Conservation (phyloP, 371 early-diverging fungal genomes). For the Syncephalis plumigaleata region DNA sequence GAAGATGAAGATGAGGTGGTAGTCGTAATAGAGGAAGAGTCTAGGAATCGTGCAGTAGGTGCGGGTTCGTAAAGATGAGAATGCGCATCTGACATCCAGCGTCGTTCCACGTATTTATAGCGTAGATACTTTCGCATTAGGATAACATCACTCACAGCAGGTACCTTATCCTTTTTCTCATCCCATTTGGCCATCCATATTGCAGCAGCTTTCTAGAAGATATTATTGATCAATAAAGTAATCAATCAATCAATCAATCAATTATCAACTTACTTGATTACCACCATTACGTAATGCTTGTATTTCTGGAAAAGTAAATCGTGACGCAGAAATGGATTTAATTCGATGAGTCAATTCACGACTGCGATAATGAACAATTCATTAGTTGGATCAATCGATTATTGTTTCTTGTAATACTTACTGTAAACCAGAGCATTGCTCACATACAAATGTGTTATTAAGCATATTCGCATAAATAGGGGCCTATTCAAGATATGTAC, state of each 20-base stretch:
- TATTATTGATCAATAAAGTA: not conserved
- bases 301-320: slow-evolving; percentile 36
- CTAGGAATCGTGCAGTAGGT: no score
- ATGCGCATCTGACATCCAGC: not conserved
- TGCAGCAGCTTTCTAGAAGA: slow-evolving; percentile 2
- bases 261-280: slow-evolving; percentile 22
- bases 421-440: slow-evolving; percentile 45
- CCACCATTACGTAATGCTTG: slow-evolving; percentile 35
- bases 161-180: not conserved
- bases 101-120: slow-evolving; percentile 3
- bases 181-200: slow-evolving; percentile 5
- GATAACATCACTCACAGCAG: not conserved
- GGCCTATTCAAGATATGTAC: slow-evolving; percentile 23
- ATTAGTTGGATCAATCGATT: not conserved
- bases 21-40: no score
- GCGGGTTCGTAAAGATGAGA: not conserved
- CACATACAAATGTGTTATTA: slow-evolving; percentile 37
- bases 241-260: not conserved
- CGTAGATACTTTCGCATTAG: slow-evolving; percentile 1
- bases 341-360: slow-evolving; percentile 51
- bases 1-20: no score
- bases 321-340: slow-evolving; percentile 46
- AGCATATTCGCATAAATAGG: slow-evolving; percentile 43
- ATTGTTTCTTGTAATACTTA: slow-evolving; percentile 12
- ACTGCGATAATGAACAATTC: slow-evolving; percentile 12